Evolutionary conservation across 495 filamentous ascomycete genomes (phyloP).

Genomic region (Clohesyomyces aquaticus): DNA sequence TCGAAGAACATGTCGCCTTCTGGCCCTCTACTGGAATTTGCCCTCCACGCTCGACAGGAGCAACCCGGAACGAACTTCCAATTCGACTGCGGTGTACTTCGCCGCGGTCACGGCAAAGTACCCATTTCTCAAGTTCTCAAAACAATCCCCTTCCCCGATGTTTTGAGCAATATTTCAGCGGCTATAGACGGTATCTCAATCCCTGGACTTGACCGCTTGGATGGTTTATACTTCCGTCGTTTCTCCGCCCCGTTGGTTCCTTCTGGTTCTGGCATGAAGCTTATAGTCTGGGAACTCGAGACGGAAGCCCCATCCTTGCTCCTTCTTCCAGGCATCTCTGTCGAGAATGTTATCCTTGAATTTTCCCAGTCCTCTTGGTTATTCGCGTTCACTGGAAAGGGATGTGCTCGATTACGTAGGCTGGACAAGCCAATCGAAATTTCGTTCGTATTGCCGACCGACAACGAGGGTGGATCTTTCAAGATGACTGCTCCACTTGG

Average conservation of each 20-base stretch:
- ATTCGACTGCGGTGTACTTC: not conserved
- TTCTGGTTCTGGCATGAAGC: too few species aligned
- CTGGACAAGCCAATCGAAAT: not conserved
- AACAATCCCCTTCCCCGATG: not conserved
- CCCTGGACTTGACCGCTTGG: not conserved
- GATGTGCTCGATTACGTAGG: not conserved
- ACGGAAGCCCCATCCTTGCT: not conserved
- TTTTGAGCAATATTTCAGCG: not conserved
- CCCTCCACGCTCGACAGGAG: not conserved
- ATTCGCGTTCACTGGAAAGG: not conserved
- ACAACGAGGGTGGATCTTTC: not conserved
- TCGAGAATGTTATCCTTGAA: not conserved
- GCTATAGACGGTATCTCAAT: not conserved
- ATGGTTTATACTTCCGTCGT: not conserved
- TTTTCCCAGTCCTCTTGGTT: not conserved
- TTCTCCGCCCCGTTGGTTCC: too few species aligned
- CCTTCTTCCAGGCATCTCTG: not conserved
- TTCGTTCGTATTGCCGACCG: not conserved
- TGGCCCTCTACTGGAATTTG: not conserved
- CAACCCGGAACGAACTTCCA: not conserved
- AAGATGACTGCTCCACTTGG: not conserved
- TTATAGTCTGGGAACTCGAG: not conserved
- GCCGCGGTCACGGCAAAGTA: not conserved
- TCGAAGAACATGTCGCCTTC: not conserved
- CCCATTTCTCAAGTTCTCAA: not conserved